Evolutionary conservation across 2,329 filamentous ascomycete genomes (phyloP), one percentile per base, ranked within the genome.

Genomic region (Zasmidium cellare): DNA sequence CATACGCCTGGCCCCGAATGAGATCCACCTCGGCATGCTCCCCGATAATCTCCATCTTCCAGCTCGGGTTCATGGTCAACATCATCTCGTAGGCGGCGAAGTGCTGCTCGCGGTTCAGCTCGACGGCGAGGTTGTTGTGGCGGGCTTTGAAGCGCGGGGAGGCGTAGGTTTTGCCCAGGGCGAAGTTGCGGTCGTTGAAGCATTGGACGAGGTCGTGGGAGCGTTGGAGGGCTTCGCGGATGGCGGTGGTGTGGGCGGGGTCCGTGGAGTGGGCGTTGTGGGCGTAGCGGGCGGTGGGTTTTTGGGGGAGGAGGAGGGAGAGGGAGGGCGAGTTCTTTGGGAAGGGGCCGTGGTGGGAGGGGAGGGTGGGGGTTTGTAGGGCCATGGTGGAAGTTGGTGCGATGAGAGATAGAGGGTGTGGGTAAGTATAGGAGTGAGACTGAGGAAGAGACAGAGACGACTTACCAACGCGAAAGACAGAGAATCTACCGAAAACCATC

Each of bases 21-120:
- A 51, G 9, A 51, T 56, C 54, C 22, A 51, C 31, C 38, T 56
- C 54, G 6, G 54, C 54, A 56, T 51, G 47, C 31, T 45, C 47
- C 12, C 38, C 22, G 24, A 48, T 35, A 14, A 56, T 44, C 14
- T 56, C 47, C 47, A 56, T 56, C 20, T 47, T 35, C 52, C 52
- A 55, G 28, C n/a, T 19, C 38, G 51, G 51, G 38, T 48, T 38
- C 24, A 24, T 25, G 1, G 25, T 25, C 3, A 55, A 19, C 44
- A 49, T 55, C 46, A 38, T 23, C 25, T 55, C 18, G 23, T 55
- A 49, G 7, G 28, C 24, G 1, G 44, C 45, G 18, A 55, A 55
- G 46, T 49, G 45, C 46, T 49, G 28, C 3, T 55, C 9, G 16
- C 52, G 3, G 24, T 48, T 19, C 9, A 55, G 52, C 14, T 55